A percentile compares a stretch with the other conserved stretches of the same genome.
phyloP scores from a whole-genome alignment of 139 green algal species.

The Coelastrella sp. region DNA sequence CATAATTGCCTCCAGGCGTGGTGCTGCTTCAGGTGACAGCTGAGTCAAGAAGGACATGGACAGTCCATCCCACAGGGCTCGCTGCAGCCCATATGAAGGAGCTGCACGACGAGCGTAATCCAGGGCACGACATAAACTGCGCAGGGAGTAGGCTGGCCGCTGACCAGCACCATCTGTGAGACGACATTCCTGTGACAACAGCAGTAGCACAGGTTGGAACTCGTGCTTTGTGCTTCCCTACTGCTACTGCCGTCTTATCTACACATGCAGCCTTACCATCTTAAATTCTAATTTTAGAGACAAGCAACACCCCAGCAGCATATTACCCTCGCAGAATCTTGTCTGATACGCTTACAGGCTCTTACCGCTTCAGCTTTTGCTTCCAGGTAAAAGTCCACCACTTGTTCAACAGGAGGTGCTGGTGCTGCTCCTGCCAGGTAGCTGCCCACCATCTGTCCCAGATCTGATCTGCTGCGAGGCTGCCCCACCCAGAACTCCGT shows the following conservation, averaged over 20 bases:
- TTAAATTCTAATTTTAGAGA: too few species aligned
- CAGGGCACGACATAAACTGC: slow-evolving; percentile 92
- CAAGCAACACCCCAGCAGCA: too few species aligned
- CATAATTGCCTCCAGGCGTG: slow-evolving; percentile 81
- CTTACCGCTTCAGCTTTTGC: slow-evolving; percentile 83
- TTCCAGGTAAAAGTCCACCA: slow-evolving; percentile 95
- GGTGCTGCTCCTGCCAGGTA: slow-evolving; percentile 76
- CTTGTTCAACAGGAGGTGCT: slow-evolving; percentile 74
- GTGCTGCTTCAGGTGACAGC: slow-evolving; percentile 60
- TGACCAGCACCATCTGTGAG: slow-evolving; percentile 89
- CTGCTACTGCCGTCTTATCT: too few species aligned
- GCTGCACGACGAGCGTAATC: slow-evolving; percentile 83
- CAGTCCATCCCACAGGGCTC: slow-evolving; percentile 92
- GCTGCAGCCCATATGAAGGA: slow-evolving; percentile 89
- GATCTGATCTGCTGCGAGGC: slow-evolving; percentile 81
- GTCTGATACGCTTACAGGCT: background rate
- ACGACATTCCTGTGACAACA: slow-evolving; percentile 69
- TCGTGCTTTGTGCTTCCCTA: background rate
- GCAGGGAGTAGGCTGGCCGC: slow-evolving; percentile 92
- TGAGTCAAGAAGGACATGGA: slow-evolving; percentile 96
- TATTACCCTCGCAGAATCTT: too few species aligned
- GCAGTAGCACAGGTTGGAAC: slow-evolving; percentile 16
- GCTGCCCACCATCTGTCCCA: slow-evolving; percentile 79
- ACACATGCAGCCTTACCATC: too few species aligned
- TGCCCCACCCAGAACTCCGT: slow-evolving; percentile 96